Evolutionary conservation across 2,329 filamentous ascomycete species (phyloP), one percentile per base, ranked within the genome.

Genomic region (Davidsoniella australis): DNA sequence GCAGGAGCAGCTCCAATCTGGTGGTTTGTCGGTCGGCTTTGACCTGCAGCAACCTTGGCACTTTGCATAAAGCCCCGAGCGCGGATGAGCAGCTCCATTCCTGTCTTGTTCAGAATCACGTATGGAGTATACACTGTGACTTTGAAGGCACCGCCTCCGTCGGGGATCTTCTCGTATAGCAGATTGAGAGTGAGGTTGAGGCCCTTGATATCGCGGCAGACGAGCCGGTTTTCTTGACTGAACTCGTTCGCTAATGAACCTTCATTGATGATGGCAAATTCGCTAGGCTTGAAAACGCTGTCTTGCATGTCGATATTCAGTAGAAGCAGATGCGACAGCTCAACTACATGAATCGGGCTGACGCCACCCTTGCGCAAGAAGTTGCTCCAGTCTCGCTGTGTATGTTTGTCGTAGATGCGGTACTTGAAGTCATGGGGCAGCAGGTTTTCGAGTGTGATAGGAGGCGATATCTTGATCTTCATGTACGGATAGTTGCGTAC

Each of bases 341-440:
- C 89, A 16, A 96, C 89, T 8, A 96, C 88, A 61, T 98, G 91
- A 0, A 98, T 88, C 0, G 93, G 93, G 61, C 91, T 98, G 50
- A 96, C 82, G 12, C 93, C 93, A 23, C 93, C 91, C 64, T 95
- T 96, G 51, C 91, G 79, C 43, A 98, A 68, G 66, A 98, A 98
- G 62, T 98, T 98, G 4, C 86, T 93, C 91, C 91, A 98, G 62
- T 98, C 91, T 62, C 93, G 94, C 70, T 89, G 93, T 0, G 88
- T 95, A 62, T 94, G 93, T 68, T 93, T 95, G 68, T 98, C 91
- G 60, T 96, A 98, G 49, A 98, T 96, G 49, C 89, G 80, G 63
- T 98, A 98, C 64, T 98, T 96, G 76, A 98, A 98, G 64, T 98
- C 91, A 60, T 91, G 96, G 0, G 91, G 91, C 37, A 98, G 67